Base-by-base conservation (phyloP, 208 protist genomes). In the Wallacemonas sp. region DNA sequence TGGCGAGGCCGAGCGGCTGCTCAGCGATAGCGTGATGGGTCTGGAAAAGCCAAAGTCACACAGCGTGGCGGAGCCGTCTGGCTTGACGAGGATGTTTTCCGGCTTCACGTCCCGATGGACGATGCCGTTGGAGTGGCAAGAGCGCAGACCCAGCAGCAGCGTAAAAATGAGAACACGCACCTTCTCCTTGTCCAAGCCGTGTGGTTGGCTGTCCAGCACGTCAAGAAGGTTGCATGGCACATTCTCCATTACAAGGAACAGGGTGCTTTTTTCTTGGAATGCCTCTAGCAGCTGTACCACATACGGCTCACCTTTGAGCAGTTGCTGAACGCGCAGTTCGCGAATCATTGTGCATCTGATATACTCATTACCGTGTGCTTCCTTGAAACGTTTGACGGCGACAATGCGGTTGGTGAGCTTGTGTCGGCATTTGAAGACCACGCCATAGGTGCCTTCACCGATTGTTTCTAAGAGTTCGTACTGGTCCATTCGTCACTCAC, bases 231-330 rank as follows among this genome's bases (percentile, higher is more conserved):
- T 98, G 5, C 68, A 41, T 19, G 82, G 81, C 27, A 96, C 73
- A 72, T 95, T 98, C 66, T 98, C 96, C 82, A 98, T 98, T 4
- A 98, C 96, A 0, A 98, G 72, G 77, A 94, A 96, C n/a, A 98
- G 66, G 15, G 86, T 72, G 5, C 89, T 80, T 36, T 95, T 90
- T 39, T 93, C 71, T 45, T 89, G 63, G 72, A 98, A 97, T 5
- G 81, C 66, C 36, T 97, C 88, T 21, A 90, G 75, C 19, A 98
- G 75, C 61, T 91, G 86, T 12, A 98, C 94, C 17, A 98, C 93
- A 56, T 97, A 88, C 39, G 77, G 88, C 64, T 97, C 82, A 38
- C 96, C 85, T 58, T 72, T 77, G 0, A 98, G 84, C 24, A 97
- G 73, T 64, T 92, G 85, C 70, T 97, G 77, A 4, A 97, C 92